Evolutionary conservation across 2,329 filamentous ascomycete genomes (phyloP), one percentile per base, ranked within the genome.

Genomic region (Pseudomassariella vexata): DNA sequence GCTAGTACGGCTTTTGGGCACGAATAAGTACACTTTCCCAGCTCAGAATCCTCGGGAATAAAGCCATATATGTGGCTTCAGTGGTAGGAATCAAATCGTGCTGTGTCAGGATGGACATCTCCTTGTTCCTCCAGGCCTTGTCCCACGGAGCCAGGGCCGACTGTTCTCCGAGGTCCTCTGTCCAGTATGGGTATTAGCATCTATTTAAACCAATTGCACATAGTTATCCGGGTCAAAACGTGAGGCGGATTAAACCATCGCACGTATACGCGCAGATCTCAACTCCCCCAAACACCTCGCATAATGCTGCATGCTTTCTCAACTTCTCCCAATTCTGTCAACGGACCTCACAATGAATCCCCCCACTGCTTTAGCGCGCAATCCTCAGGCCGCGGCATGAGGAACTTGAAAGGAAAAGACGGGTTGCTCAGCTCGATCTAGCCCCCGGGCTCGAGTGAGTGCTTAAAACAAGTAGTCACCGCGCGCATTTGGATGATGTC

Each of bases 381-480:
- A 18, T 24, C 39, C 19, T 35, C 33, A 1, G 46, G 43, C 9
- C 44, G 45, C 15, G 45, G 39, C 2, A 40, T 47, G 27, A 41
- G 23, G 39, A 44, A 50, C 9, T 37, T 30, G 38, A 50, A 50
- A 22, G 47, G 46, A 26, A 50, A 36, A 25, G 46, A 38, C 7
- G 45, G 45, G 29, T 50, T 45, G n/a, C 45, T 43, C 10, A 49
- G 34, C 43, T 49, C 43, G 37, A 50, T 35, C 36, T 39, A 50
- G 24, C 47, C 47, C 7, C 46, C 47, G 2, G 47, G 46, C 5
- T 37, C 38, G 1, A 49, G 42, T 11, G 46, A 43, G 35, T 46
- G 40, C 22, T 27, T 31, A 35, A 50, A 49, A 22, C 46, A 48
- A 5, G 45, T 46, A 12, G 45, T 34, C 32, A 46, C 41, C 17